Percentiles rank a stretch among this genome's conserved stretches.
These are phyloP conservation scores for Triangularia verruculosa DNA, from an alignment of 2,329 filamentous ascomycete genomes.

Conservation along the genomic window DNA sequence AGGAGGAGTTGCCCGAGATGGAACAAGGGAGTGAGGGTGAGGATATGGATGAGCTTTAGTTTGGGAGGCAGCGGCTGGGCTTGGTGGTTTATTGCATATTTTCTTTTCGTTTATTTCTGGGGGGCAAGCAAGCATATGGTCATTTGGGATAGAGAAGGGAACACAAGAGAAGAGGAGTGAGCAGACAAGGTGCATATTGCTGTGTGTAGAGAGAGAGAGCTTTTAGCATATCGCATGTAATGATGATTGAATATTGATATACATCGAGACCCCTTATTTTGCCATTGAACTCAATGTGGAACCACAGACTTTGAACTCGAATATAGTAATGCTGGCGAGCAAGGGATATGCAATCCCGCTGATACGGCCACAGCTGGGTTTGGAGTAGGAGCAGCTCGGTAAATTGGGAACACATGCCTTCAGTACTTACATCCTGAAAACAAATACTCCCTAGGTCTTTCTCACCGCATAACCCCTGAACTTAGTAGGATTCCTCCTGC, in stretches of 20 bases:
- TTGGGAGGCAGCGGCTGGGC: background rate
- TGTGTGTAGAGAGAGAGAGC: background rate
- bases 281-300: no score
- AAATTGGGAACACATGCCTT: no score
- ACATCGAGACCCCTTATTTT: no score
- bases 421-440: no score
- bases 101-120: background rate
- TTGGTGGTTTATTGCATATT: background rate
- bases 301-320: no score
- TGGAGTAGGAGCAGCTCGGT: no score
- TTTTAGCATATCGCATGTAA: background rate
- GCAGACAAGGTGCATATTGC: background rate
- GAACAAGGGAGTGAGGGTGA: slow-evolving; percentile 2
- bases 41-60: slow-evolving; percentile 1
- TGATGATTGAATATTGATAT: background rate
- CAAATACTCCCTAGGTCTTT: no score
- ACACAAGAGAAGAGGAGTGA: background rate
- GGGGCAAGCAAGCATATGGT: background rate
- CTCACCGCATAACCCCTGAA: no score
- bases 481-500: no score
- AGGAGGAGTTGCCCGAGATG: slow-evolving; percentile 22
- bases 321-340: no score
- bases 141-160: background rate
- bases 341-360: no score
- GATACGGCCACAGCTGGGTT: no score